These are phyloP conservation scores for Musa acuminata DNA, from an alignment of 176 grass and related monocot genomes.

Conservation along the genomic window DNA sequence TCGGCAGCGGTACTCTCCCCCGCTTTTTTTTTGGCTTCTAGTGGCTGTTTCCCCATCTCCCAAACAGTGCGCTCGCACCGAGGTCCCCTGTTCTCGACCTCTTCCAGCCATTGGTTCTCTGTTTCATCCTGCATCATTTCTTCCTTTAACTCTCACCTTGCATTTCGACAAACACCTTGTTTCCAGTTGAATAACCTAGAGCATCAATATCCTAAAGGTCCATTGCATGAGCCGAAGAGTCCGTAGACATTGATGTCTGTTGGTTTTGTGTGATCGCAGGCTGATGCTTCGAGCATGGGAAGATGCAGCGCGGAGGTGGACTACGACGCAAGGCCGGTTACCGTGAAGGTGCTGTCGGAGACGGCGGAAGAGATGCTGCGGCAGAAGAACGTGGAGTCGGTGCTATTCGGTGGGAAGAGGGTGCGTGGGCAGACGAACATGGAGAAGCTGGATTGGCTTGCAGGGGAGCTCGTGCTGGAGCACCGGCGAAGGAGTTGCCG, in stretches of 20 bases:
- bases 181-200: too few relatives aligned
- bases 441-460: constrained; percentile 86
- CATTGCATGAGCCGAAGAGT: background rate
- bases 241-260: background rate
- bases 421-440: constrained; percentile 69
- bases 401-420: constrained; percentile 78
- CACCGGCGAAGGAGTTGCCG: constrained; percentile 60
- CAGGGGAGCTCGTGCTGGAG: constrained; percentile 62
- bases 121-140: background rate
- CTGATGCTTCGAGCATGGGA: constrained; percentile 41
- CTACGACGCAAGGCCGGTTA: constrained; percentile 42
- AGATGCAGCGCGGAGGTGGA: constrained; percentile 37
- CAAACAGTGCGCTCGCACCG: background rate
- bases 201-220: background rate
- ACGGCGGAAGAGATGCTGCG: constrained; percentile 83
- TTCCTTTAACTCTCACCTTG: background rate
- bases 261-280: constrained; percentile 19
- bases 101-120: background rate
- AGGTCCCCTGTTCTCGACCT: background rate
- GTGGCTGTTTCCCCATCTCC: background rate
- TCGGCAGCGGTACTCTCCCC: background rate
- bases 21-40: background rate
- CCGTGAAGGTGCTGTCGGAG: constrained; percentile 42
- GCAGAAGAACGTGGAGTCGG: constrained; percentile 86
- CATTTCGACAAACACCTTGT: too few relatives aligned